A percentile compares a stretch with the other conserved stretches of the same genome.
Conservation (phyloP, 768 basidiomycete species). For the Leucocoprinus leucothites region DNA sequence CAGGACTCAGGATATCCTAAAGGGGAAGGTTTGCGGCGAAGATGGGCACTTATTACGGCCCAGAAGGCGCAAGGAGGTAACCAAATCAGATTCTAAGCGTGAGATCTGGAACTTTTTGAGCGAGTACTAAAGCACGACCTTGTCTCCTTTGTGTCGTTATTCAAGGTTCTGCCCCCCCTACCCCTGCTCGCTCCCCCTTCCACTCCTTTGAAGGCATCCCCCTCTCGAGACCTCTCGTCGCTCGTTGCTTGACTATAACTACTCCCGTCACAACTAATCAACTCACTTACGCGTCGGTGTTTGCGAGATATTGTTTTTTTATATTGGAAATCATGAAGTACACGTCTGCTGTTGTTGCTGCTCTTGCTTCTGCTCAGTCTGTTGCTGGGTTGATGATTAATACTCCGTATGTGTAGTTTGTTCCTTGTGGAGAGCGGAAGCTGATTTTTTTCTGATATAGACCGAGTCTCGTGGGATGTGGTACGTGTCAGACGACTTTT, state of each 20-base stretch:
- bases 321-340: conserved; percentile 33
- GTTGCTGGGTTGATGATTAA: conserved; percentile 52
- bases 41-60: too few species aligned
- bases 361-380: conserved; percentile 33
- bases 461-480: conserved; percentile 39
- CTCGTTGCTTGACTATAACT: too few species aligned
- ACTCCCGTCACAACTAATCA: too few species aligned
- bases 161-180: conserved; percentile 12
- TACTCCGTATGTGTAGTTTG: conserved; percentile 53
- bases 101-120: too few species aligned
- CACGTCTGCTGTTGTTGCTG: conserved; percentile 24
- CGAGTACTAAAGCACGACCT: conserved; percentile 21
- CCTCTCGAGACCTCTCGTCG: too few species aligned
- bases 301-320: conserved; percentile 8
- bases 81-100: too few species aligned
- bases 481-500: conserved; percentile 1
- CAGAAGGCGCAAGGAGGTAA: too few species aligned
- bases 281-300: too few species aligned
- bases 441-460: conserved; percentile 7
- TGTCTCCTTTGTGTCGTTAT: conserved; percentile 6
- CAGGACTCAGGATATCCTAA: too few species aligned
- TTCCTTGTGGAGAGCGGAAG: neutral
- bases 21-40: too few species aligned
- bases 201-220: conserved; percentile 15
- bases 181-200: conserved; percentile 5